phyloP scores from a whole-genome alignment of 2,329 filamentous ascomycete species.

The Penicillium olsonii region DNA sequence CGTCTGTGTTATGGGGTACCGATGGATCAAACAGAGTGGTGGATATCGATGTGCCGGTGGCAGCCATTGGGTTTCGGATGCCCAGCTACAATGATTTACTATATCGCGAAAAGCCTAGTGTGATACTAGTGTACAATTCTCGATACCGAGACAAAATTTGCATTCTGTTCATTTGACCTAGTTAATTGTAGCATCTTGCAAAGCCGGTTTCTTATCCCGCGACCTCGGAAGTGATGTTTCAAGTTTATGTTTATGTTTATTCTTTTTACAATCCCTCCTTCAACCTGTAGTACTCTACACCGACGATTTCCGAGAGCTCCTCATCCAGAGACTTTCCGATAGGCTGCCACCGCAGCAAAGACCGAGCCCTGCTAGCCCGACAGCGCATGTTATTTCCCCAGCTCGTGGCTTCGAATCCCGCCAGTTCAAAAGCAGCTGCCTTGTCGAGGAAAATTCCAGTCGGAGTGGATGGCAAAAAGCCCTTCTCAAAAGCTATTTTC shows the following conservation, averaged over 20 bases:
- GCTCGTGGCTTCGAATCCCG: slow-evolving; percentile 4
- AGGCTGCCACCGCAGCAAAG: not conserved
- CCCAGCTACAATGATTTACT: not conserved
- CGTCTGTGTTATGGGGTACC: slow-evolving; percentile 57
- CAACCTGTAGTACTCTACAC: not conserved
- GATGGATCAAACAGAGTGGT: slow-evolving; percentile 60
- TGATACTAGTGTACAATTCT: too few species aligned
- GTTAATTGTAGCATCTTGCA: too few species aligned
- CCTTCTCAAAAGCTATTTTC: not conserved
- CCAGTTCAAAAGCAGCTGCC: not conserved
- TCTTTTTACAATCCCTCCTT: not conserved
- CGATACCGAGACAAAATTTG: too few species aligned
- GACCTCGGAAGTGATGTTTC: too few species aligned
- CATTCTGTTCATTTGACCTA: too few species aligned
- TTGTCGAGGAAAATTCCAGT: not conserved
- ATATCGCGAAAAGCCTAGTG: not conserved
- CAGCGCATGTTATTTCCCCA: slow-evolving; percentile 6
- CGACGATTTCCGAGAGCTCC: not conserved
- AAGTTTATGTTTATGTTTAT: too few species aligned
- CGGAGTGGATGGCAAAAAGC: not conserved
- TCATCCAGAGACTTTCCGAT: not conserved
- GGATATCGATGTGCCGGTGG: slow-evolving; percentile 68
- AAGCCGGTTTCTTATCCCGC: too few species aligned
- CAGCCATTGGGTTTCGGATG: slow-evolving; percentile 55
- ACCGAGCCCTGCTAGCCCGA: not conserved